Evolutionary conservation across 2,329 filamentous ascomycete genomes (phyloP), one percentile per base, ranked within the genome.

Genomic region (Phialocephala subalpina): DNA sequence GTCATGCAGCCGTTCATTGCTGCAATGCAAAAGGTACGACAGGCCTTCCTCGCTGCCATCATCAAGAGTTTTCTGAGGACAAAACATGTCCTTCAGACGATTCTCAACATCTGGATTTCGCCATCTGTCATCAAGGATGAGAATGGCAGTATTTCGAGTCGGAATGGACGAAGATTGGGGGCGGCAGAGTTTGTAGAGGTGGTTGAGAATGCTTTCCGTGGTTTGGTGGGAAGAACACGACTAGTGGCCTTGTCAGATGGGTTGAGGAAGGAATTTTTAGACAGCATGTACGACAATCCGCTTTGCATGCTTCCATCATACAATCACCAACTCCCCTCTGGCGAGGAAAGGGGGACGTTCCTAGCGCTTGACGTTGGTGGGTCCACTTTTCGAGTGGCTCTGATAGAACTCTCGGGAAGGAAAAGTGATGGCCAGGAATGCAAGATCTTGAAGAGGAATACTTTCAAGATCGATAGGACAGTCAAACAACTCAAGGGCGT

Each of bases 321-420:
- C 79, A 90, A 85, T 79, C 84, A 89, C 71, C 84, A 86, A 69
- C 80, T 91, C 6, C 89, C 89, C 1, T 82, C 78, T n/a, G 89
- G 89, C 60, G 75, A 80, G 56, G 89, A 91, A 73, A 76, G 74
- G 52, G 89, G 89, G 29, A 83, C 82, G 60, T 90, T 84, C 74
- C 79, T 91, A 61, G 86, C 88, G 25, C 80, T 90, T 42, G 89
- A 92, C 75, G 86, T 92, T n/a, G 89, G 89, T 42, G 89, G 89
- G 1, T 91, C 89, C 42, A 92, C 88, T 12, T 79, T 91, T 67
- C 82, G 89, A 60, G 86, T 92, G 35, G 89, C 87, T 6, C 74
- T 91, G 70, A 86, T 91, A 55, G 83, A 89, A 69, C 80, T 91
- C 63, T 79, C 79, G 60, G 86, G 87, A 12, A 79, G 80, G 35